Conservation (phyloP, 768 basidiomycete genomes). For the Termitomyces sp. region DNA sequence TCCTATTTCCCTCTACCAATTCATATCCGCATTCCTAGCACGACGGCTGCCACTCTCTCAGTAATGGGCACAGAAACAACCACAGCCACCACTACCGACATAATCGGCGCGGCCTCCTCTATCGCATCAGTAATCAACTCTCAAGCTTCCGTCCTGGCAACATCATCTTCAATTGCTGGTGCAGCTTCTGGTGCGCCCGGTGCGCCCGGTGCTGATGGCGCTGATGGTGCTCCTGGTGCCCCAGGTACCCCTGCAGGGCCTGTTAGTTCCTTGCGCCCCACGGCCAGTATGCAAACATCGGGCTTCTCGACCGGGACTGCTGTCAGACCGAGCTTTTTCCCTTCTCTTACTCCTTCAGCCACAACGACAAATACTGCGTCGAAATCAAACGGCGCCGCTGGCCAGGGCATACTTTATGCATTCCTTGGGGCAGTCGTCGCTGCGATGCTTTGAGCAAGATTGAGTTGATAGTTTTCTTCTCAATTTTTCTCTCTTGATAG, state of each 20-base stretch:
- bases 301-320: not conserved
- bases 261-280: not conserved
- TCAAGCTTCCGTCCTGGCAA: not conserved
- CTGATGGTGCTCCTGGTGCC: not conserved
- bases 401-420: not conserved
- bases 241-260: not conserved
- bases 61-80: not conserved
- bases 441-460: not conserved
- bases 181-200: not conserved
- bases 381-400: not conserved
- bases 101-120: not conserved
- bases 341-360: slow-evolving; percentile 1
- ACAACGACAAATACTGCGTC: slow-evolving; percentile 4
- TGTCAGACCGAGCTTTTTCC: slow-evolving; percentile 3
- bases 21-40: not conserved
- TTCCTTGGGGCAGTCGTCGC: slow-evolving; percentile 6
- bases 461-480: not conserved
- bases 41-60: not conserved
- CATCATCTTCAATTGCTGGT: not conserved
- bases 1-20: not conserved
- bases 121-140: slow-evolving; percentile 1
- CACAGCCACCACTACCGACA: not conserved
- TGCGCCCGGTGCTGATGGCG: not conserved
- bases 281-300: slow-evolving; percentile 3
- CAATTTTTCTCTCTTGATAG: not conserved